Evolutionary conservation across 202 grass and related monocot genomes (phyloP).

Genomic region (Carex sylvatica): DNA sequence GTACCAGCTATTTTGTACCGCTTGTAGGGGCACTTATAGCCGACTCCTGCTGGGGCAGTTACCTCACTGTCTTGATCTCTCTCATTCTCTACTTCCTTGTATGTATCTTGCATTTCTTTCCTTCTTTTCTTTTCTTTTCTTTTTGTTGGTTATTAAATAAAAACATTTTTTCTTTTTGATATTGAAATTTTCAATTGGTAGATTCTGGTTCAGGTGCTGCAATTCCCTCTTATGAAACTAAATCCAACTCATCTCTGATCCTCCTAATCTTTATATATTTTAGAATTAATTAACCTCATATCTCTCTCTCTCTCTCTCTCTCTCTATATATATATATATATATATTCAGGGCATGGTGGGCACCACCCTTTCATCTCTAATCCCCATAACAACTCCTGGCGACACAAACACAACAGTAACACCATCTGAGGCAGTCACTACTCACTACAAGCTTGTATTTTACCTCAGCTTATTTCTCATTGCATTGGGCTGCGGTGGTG

Average conservation of each 20-base stretch:
- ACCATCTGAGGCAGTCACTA: constrained; percentile 9
- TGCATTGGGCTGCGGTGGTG: constrained; percentile 68
- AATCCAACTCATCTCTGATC: not conserved
- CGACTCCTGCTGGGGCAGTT: constrained; percentile 73
- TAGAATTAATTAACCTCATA: not conserved
- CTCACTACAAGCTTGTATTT: constrained; percentile 18
- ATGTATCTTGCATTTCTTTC: constrained; percentile 35
- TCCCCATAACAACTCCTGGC: constrained; percentile 14
- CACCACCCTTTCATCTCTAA: constrained; percentile 29
- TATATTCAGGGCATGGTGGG: constrained; percentile 33
- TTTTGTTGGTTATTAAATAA: not conserved
- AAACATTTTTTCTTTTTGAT: too few species aligned
- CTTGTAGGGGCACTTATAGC: constrained; percentile 63
- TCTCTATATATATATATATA: too few species aligned
- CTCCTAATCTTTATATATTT: not conserved
- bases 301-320: too few species aligned
- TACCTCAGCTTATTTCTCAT: constrained; percentile 63
- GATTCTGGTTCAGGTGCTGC: not conserved
- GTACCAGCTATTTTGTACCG: constrained; percentile 73
- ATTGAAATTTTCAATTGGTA: not conserved
- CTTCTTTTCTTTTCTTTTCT: not conserved
- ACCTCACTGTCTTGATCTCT: constrained; percentile 62
- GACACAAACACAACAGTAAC: not conserved
- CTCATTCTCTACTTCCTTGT: constrained; percentile 71
- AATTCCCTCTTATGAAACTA: not conserved